Evolutionary conservation across 2,329 filamentous ascomycete species (phyloP), one percentile per base, ranked within the genome.

Genomic region (Zelopaecilomyces penicillatus): DNA sequence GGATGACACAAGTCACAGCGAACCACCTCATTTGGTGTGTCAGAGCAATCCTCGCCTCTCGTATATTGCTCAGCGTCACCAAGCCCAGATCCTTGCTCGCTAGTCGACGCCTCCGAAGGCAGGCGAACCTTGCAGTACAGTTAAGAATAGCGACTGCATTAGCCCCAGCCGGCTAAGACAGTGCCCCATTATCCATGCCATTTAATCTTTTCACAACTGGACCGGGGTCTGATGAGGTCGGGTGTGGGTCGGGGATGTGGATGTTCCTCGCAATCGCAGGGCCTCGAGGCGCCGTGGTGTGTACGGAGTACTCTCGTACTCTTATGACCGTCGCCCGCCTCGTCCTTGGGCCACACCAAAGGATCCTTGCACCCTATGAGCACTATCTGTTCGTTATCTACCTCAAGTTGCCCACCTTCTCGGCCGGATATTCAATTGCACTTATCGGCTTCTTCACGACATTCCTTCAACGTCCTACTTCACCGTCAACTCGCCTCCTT

Each of bases 21-120:
- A 54, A 53, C 63, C 64, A 66, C 61, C 66, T 67, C 64, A 67
- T 65, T 64, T 66, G 59, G 63, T 71, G 70, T 70, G 70, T 73
- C 68, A 73, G 69, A 70, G 65, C 60, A 67, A 65, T 64, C 67
- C 65, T 66, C 64, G 61, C 37, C 61, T 55, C 63, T 70, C 67
- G 69, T 69, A 71, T 71, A 70, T 72, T 71, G 64, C 67, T 60
- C 65, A 63, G 65, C 67, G 63, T 68, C 66, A 69, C 67, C 63
- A 63, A 63, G 52, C 48, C 52, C 53, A 42, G 54, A 61, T 60
- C 61, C 60, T 54, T 62, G 60, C 48, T 29, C 50, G 45, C 48
- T 57, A 57, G 60, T 54, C 47, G 54, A 57, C 56, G 49, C 55
- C 51, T 50, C 48, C 48, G 52, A 50, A 49, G 52, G 54, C 57